Conservation (phyloP, 2,329 filamentous ascomycete genomes). For the Trichophyton benhamiae region DNA sequence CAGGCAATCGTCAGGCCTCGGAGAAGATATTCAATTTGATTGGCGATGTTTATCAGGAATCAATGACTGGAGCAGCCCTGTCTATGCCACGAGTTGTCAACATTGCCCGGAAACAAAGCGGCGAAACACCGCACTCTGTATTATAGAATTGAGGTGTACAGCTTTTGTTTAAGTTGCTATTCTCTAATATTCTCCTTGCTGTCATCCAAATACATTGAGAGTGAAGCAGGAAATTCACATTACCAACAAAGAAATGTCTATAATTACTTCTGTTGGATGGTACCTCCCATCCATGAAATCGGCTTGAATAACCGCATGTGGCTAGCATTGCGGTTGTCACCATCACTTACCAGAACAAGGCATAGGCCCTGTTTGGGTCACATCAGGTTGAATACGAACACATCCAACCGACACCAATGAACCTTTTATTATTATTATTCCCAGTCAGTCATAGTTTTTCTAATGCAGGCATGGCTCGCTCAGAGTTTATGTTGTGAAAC, state of each 20-base stretch:
- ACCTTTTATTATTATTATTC: neutral
- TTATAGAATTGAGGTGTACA: neutral
- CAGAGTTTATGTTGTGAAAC: too few relatives aligned
- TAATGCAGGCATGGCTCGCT: too few relatives aligned
- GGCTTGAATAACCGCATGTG: neutral
- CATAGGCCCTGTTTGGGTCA: neutral
- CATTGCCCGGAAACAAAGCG: neutral
- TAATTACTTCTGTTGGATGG: neutral
- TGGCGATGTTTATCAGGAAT: slow-evolving; percentile 3
- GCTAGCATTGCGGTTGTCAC: neutral
- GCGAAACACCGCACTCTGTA: neutral
- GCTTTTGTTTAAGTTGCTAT: neutral
- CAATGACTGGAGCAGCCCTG: neutral
- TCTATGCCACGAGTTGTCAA: slow-evolving; percentile 3
- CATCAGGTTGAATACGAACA: neutral
- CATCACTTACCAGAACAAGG: neutral
- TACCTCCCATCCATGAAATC: neutral
- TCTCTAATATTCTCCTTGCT: neutral
- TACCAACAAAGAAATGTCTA: neutral
- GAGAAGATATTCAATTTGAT: slow-evolving; percentile 4
- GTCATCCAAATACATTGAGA: neutral
- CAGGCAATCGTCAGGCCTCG: neutral
- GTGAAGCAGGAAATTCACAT: too few relatives aligned
- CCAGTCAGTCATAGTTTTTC: too few relatives aligned
- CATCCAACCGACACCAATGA: neutral